Evolutionary conservation across 2,329 filamentous ascomycete genomes (phyloP), one percentile per base, ranked within the genome.

Genomic region (Fragosphaeria purpurea): DNA sequence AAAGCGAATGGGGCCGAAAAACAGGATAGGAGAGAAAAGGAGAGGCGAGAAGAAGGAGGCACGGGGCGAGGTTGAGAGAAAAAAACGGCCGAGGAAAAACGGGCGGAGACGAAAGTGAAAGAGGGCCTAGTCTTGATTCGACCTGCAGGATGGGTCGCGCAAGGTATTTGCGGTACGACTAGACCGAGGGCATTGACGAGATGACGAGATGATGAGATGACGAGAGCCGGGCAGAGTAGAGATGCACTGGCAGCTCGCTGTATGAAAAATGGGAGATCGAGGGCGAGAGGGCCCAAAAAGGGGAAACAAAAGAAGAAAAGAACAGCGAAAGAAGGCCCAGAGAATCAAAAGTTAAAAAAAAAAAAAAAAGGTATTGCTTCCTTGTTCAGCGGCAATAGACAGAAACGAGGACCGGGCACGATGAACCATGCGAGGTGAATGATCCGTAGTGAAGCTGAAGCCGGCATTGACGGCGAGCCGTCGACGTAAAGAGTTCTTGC

Each of bases 51-150:
- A 11, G 44, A 12, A 44, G 35, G 37, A 35, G 34, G 22, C 22
- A 22, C 22, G 22, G 22, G 12, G 8, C 8, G 32, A 42, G 6
- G 41, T 22, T 42, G 34, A 32, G 31, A 31, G n/a, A 33, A 45
- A 31, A 30, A 12, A 31, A 37, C 12, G 10, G 31, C 13, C 1
- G 32, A 22, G 31, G 38, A 38, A 45, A 30, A 43, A 44, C 8
- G 37, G n/a, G 51, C 42, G 32, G 45, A 46, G 43, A 51, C 8
- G 38, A 42, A 9, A 41, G 22, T 3, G 33, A 35, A 46, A 38
- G 46, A 32, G 31, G 45, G 42, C 41, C 32, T 45, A 43, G 41
- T 35, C 41, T 41, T 22, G 34, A 48, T 47, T 47, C 43, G 47
- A 33, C 22, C 32, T 46, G 35, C 22, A 40, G 50, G 31, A 39